These are phyloP conservation scores for Mycena galopus DNA, from an alignment of 768 basidiomycete genomes.

Conservation along the genomic window DNA sequence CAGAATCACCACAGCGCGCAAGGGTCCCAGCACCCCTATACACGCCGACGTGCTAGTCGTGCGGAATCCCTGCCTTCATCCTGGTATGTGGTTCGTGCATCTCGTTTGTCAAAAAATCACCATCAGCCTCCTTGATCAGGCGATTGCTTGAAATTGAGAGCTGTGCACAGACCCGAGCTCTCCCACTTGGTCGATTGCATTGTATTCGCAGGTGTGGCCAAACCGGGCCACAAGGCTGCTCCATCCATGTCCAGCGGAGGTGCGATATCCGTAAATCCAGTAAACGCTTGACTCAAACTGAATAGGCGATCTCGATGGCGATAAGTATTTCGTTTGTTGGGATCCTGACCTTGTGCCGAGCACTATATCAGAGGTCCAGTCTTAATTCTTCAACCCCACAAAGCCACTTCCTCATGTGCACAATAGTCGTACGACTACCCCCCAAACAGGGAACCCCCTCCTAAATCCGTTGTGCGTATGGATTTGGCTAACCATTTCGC, in stretches of 20 bases:
- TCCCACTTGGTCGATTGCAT: slow-evolving; percentile 75
- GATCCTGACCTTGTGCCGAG: slow-evolving; percentile 72
- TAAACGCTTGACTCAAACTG: not conserved
- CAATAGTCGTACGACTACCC: slow-evolving; percentile 76
- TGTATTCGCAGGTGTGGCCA: slow-evolving; percentile 72
- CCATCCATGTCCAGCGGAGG: slow-evolving; percentile 79
- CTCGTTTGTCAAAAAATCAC: not conserved
- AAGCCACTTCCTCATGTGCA: not conserved
- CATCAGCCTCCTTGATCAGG: slow-evolving; percentile 48
- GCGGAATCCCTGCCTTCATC: slow-evolving; percentile 78
- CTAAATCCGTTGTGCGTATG: slow-evolving; percentile 60
- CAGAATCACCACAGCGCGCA: slow-evolving; percentile 64
- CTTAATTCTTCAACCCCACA: not conserved
- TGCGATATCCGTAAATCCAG: not conserved
- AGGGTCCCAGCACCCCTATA: slow-evolving; percentile 67
- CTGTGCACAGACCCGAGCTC: slow-evolving; percentile 63
- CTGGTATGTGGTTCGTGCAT: slow-evolving; percentile 53
- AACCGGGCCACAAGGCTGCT: slow-evolving; percentile 69
- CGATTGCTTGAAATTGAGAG: slow-evolving; percentile 74
- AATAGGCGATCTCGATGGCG: slow-evolving; percentile 70
- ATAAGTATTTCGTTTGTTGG: slow-evolving; percentile 80
- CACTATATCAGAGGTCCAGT: slow-evolving; percentile 64
- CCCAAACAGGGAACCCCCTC: slow-evolving; percentile 66
- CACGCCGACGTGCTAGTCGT: slow-evolving; percentile 75
- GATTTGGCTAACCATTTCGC: slow-evolving; percentile 79